These are phyloP conservation scores for Tilletia indica DNA, from an alignment of 1,284 basidiomycete genomes.

Conservation along the genomic window DNA sequence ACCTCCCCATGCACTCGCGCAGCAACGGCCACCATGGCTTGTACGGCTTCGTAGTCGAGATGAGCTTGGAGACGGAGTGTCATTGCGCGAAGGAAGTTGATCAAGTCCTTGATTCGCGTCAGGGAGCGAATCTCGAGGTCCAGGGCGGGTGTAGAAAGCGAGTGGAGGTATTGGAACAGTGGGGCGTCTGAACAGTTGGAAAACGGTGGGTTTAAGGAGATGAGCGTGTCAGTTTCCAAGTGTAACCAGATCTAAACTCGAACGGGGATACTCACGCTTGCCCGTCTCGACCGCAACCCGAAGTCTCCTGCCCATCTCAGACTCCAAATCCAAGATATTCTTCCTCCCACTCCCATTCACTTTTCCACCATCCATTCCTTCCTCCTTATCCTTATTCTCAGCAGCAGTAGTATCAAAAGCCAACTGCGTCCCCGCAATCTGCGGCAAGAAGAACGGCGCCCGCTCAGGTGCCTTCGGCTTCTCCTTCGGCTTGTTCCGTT, in stretches of 20 bases:
- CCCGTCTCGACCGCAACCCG: constrained; percentile 26
- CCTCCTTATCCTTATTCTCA: constrained; percentile 31
- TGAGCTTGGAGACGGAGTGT: constrained; percentile 71
- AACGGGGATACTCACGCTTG: constrained; percentile 6
- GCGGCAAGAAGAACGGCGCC: constrained; percentile 90
- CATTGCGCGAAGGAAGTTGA: constrained; percentile 73
- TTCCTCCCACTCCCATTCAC: neutral
- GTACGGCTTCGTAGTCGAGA: constrained; percentile 91
- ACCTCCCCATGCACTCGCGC: constrained; percentile 80
- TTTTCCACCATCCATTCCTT: neutral
- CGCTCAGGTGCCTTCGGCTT: constrained; percentile 89
- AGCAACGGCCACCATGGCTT: constrained; percentile 81
- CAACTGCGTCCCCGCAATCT: constrained; percentile 65
- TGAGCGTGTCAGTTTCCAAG: neutral
- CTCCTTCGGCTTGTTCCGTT: constrained; percentile 88
- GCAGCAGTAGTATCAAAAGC: constrained; percentile 13
- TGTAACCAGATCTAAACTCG: no score
- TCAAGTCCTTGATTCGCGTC: constrained; percentile 67
- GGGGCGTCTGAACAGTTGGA: constrained; percentile 22
- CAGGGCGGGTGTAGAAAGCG: constrained; percentile 81
- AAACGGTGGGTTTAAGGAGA: no score
- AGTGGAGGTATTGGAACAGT: constrained; percentile 83
- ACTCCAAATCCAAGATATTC: constrained; percentile 1
- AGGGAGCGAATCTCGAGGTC: constrained; percentile 83
- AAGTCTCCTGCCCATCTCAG: constrained; percentile 28